Evolutionary conservation across 208 protist genomes (phyloP).

Genomic region (Angomonas ambiguus): DNA sequence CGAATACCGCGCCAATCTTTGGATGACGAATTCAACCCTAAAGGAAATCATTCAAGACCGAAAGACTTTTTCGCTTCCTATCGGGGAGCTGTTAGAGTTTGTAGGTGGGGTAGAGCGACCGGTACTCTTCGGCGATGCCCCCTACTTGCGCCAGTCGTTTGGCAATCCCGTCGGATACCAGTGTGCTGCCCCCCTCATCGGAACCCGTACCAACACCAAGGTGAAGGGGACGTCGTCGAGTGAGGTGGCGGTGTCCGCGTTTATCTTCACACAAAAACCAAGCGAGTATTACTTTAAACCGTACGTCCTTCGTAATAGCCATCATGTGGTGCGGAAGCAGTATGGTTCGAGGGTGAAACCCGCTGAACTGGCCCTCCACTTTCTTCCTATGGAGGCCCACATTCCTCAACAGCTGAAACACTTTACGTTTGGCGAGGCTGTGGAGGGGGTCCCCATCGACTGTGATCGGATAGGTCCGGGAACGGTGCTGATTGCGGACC

Average conservation of each 20-base stretch:
- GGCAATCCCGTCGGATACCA: conserved; percentile 76
- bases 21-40: conserved; percentile 74
- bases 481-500: conserved; percentile 70
- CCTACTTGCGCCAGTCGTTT: conserved; percentile 68
- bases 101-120: conserved; percentile 66
- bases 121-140: conserved; percentile 73
- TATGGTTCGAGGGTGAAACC: conserved; percentile 46
- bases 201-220: conserved; percentile 51
- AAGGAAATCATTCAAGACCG: conserved; percentile 28
- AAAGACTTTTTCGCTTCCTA: conserved; percentile 23
- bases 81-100: conserved; percentile 38
- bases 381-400: conserved; percentile 66
- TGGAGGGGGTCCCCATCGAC: conserved; percentile 29
- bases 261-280: conserved; percentile 71
- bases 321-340: conserved; percentile 61
- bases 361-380: conserved; percentile 35
- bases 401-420: conserved; percentile 63
- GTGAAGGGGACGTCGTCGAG: conserved; percentile 13
- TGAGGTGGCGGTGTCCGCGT: conserved; percentile 40
- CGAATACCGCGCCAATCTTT: conserved; percentile 75
- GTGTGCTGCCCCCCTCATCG: conserved; percentile 76
- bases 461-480: conserved; percentile 32
- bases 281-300: conserved; percentile 36
- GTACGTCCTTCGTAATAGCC: conserved; percentile 63
- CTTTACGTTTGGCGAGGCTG: conserved; percentile 58